A percentile compares a stretch with the other conserved stretches of the same genome.
Conservation (phyloP, 371 early-diverging fungal genomes). For the Syncephalastrum monosporum region DNA sequence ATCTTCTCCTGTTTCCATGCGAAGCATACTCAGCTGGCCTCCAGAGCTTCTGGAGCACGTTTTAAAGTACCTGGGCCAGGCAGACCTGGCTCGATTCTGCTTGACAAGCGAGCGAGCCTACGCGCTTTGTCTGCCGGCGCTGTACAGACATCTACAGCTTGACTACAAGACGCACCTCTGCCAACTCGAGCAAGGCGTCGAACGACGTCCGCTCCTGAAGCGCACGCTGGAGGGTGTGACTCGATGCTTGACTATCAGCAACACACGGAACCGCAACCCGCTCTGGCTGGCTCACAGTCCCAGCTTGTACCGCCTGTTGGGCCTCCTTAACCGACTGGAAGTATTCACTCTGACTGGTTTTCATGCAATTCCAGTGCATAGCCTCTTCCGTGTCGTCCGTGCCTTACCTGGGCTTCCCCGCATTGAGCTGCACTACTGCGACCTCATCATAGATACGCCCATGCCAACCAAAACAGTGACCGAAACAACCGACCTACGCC, state of each 20-base stretch:
- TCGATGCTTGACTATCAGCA: slow-evolving; percentile 26
- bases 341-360: slow-evolving; percentile 36
- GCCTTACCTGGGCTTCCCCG: background rate
- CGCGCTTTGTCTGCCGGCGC: slow-evolving; percentile 26
- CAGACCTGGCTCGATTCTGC: slow-evolving; percentile 29
- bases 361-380: slow-evolving; percentile 30
- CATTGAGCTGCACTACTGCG: slow-evolving; percentile 8
- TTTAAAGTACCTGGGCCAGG: no score
- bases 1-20: no score
- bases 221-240: slow-evolving; percentile 20
- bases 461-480: background rate
- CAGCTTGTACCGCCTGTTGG: slow-evolving; percentile 11
- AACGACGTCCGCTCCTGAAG: slow-evolving; percentile 14
- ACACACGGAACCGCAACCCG: slow-evolving; percentile 30
- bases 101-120: slow-evolving; percentile 28
- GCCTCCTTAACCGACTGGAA: slow-evolving; percentile 15
- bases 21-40: no score
- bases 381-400: slow-evolving; percentile 16
- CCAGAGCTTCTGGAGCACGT: no score
- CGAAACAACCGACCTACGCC: slow-evolving; percentile 12
- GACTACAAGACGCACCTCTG: slow-evolving; percentile 29
- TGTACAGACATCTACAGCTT: slow-evolving; percentile 39
- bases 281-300: slow-evolving; percentile 8
- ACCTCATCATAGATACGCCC: background rate
- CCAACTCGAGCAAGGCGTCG: slow-evolving; percentile 31